Conservation (phyloP, 176 grass and related monocot species). For the Tuctoria greenei region DNA sequence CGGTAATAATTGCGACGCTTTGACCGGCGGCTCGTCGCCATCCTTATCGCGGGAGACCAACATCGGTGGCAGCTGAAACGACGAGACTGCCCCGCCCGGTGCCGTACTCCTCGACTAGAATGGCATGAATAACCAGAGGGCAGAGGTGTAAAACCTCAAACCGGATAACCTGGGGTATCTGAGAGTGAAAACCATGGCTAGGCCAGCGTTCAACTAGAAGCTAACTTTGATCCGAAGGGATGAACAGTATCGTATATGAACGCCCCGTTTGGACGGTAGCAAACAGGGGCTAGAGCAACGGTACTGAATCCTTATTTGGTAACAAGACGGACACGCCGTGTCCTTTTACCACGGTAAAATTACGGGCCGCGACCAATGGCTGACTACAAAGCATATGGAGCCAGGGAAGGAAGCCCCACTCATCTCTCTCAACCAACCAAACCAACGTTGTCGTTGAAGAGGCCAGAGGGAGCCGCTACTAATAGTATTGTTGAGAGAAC, state of each 20-base stretch:
- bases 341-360: constrained; percentile 40
- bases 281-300: constrained; percentile 21
- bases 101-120: background rate
- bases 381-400: background rate
- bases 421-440: constrained; percentile 31
- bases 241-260: constrained; percentile 44
- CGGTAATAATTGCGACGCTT: constrained; percentile 52
- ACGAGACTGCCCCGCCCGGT: constrained; percentile 2
- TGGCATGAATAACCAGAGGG: background rate
- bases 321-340: background rate
- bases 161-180: background rate
- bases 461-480: too few relatives aligned
- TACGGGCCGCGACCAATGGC: background rate
- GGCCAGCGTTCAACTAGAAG: background rate
- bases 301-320: constrained; percentile 27
- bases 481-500: too few relatives aligned
- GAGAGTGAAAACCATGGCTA: background rate
- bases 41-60: constrained; percentile 27
- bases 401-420: background rate
- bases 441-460: background rate
- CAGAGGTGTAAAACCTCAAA: constrained; percentile 2
- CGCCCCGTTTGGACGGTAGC: constrained; percentile 48
- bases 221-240: constrained; percentile 40
- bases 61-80: background rate
- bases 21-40: constrained; percentile 64